Evolutionary conservation across 495 filamentous ascomycete genomes (phyloP), one percentile per base, ranked within the genome.

Genomic region (Melanomma pulvis-pyrius): DNA sequence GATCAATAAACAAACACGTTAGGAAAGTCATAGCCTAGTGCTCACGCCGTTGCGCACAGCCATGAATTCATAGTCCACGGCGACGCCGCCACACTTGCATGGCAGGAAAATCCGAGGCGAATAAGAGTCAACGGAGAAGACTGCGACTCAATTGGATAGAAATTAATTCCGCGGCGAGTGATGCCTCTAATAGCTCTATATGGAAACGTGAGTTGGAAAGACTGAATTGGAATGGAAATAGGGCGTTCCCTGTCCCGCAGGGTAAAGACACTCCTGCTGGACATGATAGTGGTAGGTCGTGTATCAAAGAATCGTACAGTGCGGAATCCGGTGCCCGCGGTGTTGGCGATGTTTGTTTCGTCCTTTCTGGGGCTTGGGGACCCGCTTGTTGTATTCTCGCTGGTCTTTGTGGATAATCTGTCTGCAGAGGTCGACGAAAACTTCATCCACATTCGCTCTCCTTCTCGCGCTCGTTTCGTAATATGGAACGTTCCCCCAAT

Each of bases 401-500:
- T 68, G 59, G 63, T 92, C 89, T 66, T 87, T 90, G 58, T 84
- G 84, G 49, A 97, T 89, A 78, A 97, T 96, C 79, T 97, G 93
- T 58, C 92, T 83, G 74, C 92, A 96, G 69, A 97, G 85, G 77
- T 98, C 92, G 69, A 92, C 80, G 78, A 97, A 98, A 46, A 94
- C 91, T 75, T 98, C 93, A 72, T 97, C 92, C 17, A 98, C 96
- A 71, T 98, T 98, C 61, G 88, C 88, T 81, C 82, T 78, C 71
- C 90, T 86, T 56, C 93, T 83, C 44, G 94, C 94, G 57, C 88
- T 92, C 25, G 94, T 90, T 80, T 98, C 94, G 75, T 98, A 98
- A 76, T 97, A 97, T 1, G 94, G 96, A 28, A 90, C 90, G 68
- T 88, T 87, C 44, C 89, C 89, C 94, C 94, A 98, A 71, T 82